Evolutionary conservation across 179 eudicot species (phyloP), one percentile per base, ranked within the genome.

Genomic region (Gypsophila paniculata): DNA sequence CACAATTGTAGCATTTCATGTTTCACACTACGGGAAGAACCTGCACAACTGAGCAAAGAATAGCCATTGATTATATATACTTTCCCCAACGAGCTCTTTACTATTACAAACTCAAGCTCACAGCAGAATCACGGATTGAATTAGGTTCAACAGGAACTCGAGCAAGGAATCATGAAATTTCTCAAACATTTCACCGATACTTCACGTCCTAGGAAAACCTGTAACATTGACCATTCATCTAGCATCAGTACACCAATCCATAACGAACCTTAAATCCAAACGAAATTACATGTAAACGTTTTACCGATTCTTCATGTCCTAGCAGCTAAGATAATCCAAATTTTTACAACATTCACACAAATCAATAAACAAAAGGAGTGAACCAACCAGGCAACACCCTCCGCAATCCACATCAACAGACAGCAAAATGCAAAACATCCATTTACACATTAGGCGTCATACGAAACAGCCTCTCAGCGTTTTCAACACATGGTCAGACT

Each of bases 191-290:
- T 13, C 18, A 15, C 26, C 29, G 54, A 65, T 15, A 17, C 18
- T 15, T 13, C 62, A 44, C 29, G 32, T 61, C 49, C 12, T 46
- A 22, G 39, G 22, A 32, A 72, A 39, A 32, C 39, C 76, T 73
- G 65, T 22, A 21, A 52, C 15, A 34, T 8, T 3, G 52, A 32
- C 6, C 70, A 73, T 63, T 39, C 52, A 73, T 29, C 17, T 12
- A 4, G 3, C 19, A 7, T 62, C 25, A 46, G 61, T 26, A 26
- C 17, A 2, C 38, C 12, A 34, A 32, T 55, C 13, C 14, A 25
- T 18, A 14, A 51, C 17, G 22, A n/a, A 29, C 7, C 32, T 18
- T 21, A 34, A 42, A 6, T 18, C 5, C 22, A 1, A 46, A 22
- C 42, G 71, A 17, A 17, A 19, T 52, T 21, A 52, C 7, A 52